Conservation (phyloP, 2,329 filamentous ascomycete genomes). For the Hypomyces rosellus region DNA sequence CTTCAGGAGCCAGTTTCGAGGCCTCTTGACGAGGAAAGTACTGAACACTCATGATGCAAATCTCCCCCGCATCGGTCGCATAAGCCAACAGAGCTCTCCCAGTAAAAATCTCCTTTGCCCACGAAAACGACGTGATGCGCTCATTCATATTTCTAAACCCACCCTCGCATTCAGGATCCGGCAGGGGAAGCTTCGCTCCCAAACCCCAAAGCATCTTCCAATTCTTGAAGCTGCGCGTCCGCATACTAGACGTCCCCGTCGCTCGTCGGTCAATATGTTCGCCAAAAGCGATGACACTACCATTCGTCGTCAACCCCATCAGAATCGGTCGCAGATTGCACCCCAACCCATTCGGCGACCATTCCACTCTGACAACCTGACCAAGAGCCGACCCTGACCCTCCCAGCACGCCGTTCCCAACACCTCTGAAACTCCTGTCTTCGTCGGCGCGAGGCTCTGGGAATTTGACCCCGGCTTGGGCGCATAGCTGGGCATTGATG, state of each 20-base stretch:
- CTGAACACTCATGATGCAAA: constrained; percentile 46
- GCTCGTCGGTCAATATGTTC: constrained; percentile 33
- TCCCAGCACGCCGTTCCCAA: constrained; percentile 40
- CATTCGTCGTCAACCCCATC: constrained; percentile 43
- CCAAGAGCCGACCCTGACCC: constrained; percentile 45
- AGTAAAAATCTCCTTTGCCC: constrained; percentile 39
- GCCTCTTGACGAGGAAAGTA: constrained; percentile 22
- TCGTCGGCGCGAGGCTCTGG: constrained; percentile 20
- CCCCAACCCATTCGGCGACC: constrained; percentile 55
- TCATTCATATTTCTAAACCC: constrained; percentile 34
- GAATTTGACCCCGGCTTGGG: constrained; percentile 29
- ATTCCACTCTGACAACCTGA: constrained; percentile 47
- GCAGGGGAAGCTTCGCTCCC: constrained; percentile 45
- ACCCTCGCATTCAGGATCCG: constrained; percentile 29
- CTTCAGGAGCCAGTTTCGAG: constrained; percentile 14
- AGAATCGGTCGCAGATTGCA: constrained; percentile 47
- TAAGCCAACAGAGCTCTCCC: constrained; percentile 45
- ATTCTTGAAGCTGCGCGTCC: constrained; percentile 36
- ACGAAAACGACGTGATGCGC: constrained; percentile 46
- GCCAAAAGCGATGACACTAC: constrained; percentile 45
- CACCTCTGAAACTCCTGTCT: constrained; percentile 32
- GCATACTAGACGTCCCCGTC: constrained; percentile 23
- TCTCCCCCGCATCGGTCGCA: constrained; percentile 41
- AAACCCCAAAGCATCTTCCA: constrained; percentile 53
- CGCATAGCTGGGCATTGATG: constrained; percentile 42